phyloP scores from a whole-genome alignment of 2,329 filamentous ascomycete species.

The Tolypocladium nubicola region DNA sequence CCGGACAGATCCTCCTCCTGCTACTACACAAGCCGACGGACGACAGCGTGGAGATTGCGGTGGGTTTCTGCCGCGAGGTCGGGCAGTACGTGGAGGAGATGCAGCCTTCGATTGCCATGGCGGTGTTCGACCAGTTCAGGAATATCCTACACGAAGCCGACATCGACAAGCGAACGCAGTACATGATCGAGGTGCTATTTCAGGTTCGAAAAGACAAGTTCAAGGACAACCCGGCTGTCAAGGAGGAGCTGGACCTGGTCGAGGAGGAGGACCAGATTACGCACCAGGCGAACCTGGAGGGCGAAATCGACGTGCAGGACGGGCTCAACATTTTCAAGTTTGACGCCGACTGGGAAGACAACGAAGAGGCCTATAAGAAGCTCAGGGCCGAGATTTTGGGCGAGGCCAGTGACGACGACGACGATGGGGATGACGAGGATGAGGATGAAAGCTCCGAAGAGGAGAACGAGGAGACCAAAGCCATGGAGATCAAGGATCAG shows the following conservation, averaged over 20 bases:
- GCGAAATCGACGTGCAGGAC: slow-evolving; percentile 76
- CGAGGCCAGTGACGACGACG: slow-evolving; percentile 79
- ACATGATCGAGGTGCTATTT: slow-evolving; percentile 97
- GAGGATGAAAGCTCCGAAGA: slow-evolving; percentile 63
- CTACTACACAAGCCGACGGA: slow-evolving; percentile 92
- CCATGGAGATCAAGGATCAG: slow-evolving; percentile 94
- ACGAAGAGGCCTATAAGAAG: slow-evolving; percentile 82
- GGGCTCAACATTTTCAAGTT: slow-evolving; percentile 92
- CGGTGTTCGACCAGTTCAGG: slow-evolving; percentile 91
- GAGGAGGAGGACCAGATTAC: slow-evolving; percentile 98
- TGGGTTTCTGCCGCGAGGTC: slow-evolving; percentile 84
- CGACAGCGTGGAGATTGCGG: slow-evolving; percentile 94
- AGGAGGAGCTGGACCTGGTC: slow-evolving; percentile 86
- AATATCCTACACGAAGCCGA: slow-evolving; percentile 93
- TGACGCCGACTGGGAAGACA: slow-evolving; percentile 79
- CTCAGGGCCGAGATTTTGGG: slow-evolving; percentile 90
- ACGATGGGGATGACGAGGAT: slow-evolving; percentile 42
- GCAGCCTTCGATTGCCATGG: slow-evolving; percentile 76
- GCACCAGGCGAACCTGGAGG: slow-evolving; percentile 72
- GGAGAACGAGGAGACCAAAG: slow-evolving; percentile 67
- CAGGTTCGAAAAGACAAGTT: slow-evolving; percentile 94
- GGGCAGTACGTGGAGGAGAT: slow-evolving; percentile 93
- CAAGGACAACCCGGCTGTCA: slow-evolving; percentile 85
- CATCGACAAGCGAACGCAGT: slow-evolving; percentile 97
- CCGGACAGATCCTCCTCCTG: slow-evolving; percentile 85